These are phyloP conservation scores for Fusarium nanum DNA, from an alignment of 2,329 filamentous ascomycete species.

Conservation along the genomic window DNA sequence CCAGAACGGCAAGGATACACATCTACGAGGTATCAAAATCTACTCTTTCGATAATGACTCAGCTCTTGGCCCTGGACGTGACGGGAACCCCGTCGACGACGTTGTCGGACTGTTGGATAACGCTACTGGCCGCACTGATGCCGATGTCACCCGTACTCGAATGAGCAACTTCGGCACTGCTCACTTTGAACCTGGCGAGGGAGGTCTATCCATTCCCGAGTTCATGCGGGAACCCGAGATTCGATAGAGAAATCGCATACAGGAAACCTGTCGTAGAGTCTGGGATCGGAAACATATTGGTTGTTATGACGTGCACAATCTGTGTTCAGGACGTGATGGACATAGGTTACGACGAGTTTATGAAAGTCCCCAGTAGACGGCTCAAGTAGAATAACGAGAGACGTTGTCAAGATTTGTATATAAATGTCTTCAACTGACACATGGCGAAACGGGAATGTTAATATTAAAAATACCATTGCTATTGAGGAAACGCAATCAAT, in stretches of 20 bases:
- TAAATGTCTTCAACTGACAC: not conserved
- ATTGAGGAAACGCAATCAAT: slow-evolving; percentile 8
- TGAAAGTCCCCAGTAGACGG: slow-evolving; percentile 9
- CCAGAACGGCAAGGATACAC: slow-evolving; percentile 99
- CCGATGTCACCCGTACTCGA: slow-evolving; percentile 26
- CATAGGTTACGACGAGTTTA: not conserved
- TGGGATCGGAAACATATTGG: slow-evolving; percentile 26
- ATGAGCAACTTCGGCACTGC: slow-evolving; percentile 48
- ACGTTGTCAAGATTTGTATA: slow-evolving; percentile 18
- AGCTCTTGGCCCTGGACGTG: slow-evolving; percentile 55
- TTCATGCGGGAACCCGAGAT: slow-evolving; percentile 59
- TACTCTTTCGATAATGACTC: slow-evolving; percentile 70
- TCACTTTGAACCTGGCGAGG: slow-evolving; percentile 51
- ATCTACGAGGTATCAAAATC: slow-evolving; percentile 91
- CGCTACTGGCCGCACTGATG: slow-evolving; percentile 21
- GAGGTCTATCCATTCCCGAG: slow-evolving; percentile 53
- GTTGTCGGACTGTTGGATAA: slow-evolving; percentile 45
- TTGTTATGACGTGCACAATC: slow-evolving; percentile 6
- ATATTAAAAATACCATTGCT: not conserved
- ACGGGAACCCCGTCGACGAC: slow-evolving; percentile 50
- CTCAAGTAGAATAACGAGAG: slow-evolving; percentile 28
- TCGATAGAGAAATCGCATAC: slow-evolving; percentile 44
- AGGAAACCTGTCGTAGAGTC: slow-evolving; percentile 11
- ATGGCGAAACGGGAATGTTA: not conserved
- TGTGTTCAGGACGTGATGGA: not conserved